A percentile compares a stretch with the other conserved stretches of the same genome.
Evolutionary conservation across 305 asterid genomes (phyloP).

Genomic region (Solanum hybrid): DNA sequence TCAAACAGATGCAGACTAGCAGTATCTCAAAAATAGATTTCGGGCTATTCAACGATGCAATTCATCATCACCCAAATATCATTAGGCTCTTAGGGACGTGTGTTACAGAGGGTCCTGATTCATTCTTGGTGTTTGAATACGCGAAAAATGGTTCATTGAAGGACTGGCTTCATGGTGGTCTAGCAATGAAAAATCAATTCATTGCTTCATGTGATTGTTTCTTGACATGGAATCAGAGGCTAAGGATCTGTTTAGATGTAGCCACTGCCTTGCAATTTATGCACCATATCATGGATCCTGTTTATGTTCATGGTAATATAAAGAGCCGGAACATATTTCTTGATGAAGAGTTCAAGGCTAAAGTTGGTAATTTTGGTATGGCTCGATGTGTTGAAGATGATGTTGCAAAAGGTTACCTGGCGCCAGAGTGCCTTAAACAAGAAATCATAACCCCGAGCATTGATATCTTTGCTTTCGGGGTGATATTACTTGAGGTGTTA

Average conservation of each 20-base stretch:
- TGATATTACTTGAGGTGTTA: conserved; percentile 57
- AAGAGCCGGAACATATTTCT: conserved; percentile 57
- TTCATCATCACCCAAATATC: conserved; percentile 45
- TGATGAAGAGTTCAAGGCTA: conserved; percentile 61
- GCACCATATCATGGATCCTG: conserved; percentile 69
- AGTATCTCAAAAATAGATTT: conserved; percentile 32
- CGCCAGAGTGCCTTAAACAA: conserved; percentile 39
- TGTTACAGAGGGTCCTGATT: conserved; percentile 31
- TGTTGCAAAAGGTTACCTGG: conserved; percentile 32
- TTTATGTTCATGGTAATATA: conserved; percentile 48
- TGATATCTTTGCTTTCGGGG: conserved; percentile 66
- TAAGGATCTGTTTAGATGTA: conserved; percentile 52
- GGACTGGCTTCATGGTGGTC: conserved; percentile 87
- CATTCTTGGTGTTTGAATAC: conserved; percentile 51
- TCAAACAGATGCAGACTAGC: conserved; percentile 31
- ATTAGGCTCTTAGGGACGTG: conserved; percentile 50
- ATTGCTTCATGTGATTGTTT: conserved; percentile 73
- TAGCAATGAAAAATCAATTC: conserved; percentile 79
- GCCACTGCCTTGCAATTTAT: conserved; percentile 64
- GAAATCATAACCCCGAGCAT: conserved; percentile 24
- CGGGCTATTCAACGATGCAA: conserved; percentile 25
- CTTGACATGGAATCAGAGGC: conserved; percentile 64
- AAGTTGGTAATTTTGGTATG: conserved; percentile 72
- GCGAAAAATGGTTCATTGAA: conserved; percentile 63
- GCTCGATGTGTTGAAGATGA: conserved; percentile 30